Evolutionary conservation across 805 yeast genomes (phyloP).

Genomic region (Candida awuae): DNA sequence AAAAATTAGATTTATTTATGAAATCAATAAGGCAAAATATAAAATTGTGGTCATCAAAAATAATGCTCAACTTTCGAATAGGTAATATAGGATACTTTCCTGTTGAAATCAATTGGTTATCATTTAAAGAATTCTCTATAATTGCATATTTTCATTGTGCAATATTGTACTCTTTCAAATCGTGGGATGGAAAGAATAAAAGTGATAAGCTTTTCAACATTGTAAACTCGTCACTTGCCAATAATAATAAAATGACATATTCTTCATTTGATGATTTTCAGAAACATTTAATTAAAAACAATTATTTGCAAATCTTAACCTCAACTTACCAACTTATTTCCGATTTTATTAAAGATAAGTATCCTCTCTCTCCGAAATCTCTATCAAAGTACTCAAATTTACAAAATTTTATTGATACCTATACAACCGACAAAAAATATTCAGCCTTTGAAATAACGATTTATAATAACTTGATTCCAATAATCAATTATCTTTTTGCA

Average conservation of each 20-base stretch:
- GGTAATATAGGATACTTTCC: conserved; percentile 15
- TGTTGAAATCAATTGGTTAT: conserved; percentile 33
- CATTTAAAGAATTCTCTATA: conserved; percentile 35
- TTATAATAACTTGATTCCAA: conserved; percentile 31
- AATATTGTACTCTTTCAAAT: conserved; percentile 30
- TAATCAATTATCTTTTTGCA: conserved; percentile 34
- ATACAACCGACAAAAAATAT: conserved; percentile 24
- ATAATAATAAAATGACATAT: neutral
- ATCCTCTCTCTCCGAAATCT: conserved; percentile 4
- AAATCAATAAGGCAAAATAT: conserved; percentile 23
- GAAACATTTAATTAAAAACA: neutral
- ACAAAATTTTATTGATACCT: conserved; percentile 30
- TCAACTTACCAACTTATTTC: conserved; percentile 30
- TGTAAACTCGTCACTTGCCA: neutral
- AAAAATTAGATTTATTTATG: conserved; percentile 21
- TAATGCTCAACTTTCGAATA: neutral
- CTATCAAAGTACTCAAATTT: conserved; percentile 14
- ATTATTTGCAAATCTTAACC: neutral
- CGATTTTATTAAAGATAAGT: conserved; percentile 27
- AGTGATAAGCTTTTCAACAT: conserved; percentile 29
- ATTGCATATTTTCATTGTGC: conserved; percentile 37
- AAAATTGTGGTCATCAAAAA: neutral
- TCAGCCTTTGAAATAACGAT: conserved; percentile 33
- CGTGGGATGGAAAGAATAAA: conserved; percentile 29
- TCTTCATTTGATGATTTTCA: neutral